Percentiles rank a stretch among this genome's conserved stretches.
phyloP scores from a whole-genome alignment of 352 stramenopile species.

The Bremia lactucae region DNA sequence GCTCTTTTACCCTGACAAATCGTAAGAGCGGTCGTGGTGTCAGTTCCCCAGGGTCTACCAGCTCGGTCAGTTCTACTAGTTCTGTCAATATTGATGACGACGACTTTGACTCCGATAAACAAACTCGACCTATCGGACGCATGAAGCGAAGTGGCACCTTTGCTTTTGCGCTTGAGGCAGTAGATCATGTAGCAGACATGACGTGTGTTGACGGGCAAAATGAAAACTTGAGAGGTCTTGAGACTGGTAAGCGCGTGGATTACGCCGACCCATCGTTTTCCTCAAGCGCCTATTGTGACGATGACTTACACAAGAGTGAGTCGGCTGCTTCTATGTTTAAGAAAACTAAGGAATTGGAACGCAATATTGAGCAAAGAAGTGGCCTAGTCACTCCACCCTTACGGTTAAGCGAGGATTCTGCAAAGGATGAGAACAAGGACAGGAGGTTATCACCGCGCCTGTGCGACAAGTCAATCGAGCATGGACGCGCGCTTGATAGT shows the following conservation, averaged over 20 bases:
- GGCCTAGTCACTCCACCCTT: conserved; percentile 1
- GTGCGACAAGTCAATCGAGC: not conserved
- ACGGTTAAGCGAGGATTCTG: conserved; percentile 2
- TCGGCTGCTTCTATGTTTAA: not conserved
- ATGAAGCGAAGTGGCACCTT: conserved; percentile 49
- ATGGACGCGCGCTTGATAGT: not conserved
- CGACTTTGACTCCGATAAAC: conserved; percentile 40
- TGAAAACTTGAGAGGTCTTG: conserved; percentile 7
- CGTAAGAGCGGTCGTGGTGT: too few relatives aligned
- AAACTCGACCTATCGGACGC: conserved; percentile 18
- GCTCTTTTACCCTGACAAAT: conserved; percentile 18
- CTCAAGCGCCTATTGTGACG: conserved; percentile 13
- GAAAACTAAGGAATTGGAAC: conserved; percentile 1
- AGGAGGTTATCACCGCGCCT: not conserved
- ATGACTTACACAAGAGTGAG: not conserved
- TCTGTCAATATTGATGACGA: conserved; percentile 22
- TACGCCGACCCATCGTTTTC: conserved; percentile 1
- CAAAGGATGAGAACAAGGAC: conserved; percentile 1
- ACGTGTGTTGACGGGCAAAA: conserved; percentile 13
- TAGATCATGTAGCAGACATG: conserved; percentile 14
- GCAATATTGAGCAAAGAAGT: not conserved
- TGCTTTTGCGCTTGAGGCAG: conserved; percentile 24
- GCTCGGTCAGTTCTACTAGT: conserved; percentile 10
- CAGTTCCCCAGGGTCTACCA: too few relatives aligned
- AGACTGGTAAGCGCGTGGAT: conserved; percentile 21